These are phyloP conservation scores for Chionographis japonica DNA, from an alignment of 106 monocot genomes.

Conservation along the genomic window DNA sequence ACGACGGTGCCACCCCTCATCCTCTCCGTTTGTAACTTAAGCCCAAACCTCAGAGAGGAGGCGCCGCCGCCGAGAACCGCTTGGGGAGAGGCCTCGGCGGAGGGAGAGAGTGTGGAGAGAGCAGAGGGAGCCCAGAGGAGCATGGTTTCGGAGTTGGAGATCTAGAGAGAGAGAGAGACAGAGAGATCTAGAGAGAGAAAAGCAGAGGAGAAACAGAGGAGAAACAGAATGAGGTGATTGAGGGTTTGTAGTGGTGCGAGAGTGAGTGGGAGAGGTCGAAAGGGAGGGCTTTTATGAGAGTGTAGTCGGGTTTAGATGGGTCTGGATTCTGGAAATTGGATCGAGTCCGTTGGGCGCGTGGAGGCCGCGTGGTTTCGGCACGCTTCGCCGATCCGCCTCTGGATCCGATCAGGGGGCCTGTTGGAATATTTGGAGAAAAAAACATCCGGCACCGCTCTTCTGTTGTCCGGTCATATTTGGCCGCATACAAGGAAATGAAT, in stretches of 20 bases:
- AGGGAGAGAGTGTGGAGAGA: conserved; percentile 4
- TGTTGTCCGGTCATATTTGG: no score
- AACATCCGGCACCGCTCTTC: no score
- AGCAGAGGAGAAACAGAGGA: background rate
- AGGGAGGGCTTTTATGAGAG: conserved; percentile 1
- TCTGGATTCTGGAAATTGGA: background rate
- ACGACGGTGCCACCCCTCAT: background rate
- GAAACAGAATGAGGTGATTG: background rate
- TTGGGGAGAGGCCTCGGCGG: background rate
- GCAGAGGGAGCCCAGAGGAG: conserved; percentile 18
- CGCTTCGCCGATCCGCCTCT: background rate
- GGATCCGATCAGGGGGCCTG: no score
- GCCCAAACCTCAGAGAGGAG: conserved; percentile 3
- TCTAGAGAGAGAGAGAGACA: background rate
- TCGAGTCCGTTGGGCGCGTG: conserved; percentile 30
- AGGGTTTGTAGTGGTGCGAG: background rate
- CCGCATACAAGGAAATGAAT: no score
- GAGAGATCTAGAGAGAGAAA: background rate
- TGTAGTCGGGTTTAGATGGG: conserved; percentile 6
- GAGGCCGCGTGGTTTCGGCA: conserved; percentile 24
- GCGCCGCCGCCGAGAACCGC: background rate
- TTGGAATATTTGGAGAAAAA: no score
- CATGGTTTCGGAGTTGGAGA: conserved; percentile 12
- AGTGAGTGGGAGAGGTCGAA: background rate
- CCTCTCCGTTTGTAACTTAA: background rate